Evolutionary conservation across 2,329 filamentous ascomycete genomes (phyloP), one percentile per base, ranked within the genome.

Genomic region (Trichoderma sp.): DNA sequence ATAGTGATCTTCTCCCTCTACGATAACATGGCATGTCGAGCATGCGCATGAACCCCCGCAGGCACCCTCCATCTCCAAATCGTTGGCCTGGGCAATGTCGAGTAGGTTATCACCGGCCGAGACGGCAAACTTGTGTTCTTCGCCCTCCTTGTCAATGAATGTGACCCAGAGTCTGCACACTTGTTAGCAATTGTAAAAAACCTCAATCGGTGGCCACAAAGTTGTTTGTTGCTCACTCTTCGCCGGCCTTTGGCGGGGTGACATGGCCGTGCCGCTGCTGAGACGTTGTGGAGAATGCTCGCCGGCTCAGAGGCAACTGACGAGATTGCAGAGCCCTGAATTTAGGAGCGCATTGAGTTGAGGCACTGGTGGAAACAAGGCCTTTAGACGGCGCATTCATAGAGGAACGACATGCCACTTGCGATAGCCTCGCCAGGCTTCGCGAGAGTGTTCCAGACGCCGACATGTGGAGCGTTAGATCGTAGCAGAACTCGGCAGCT

Each of bases 1-100:
- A 81, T 91, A 95, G 80, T 89, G 86, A 5, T 87, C 86, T 55
- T 92, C 88, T 75, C 91, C 89, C 69, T 87, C 81, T 46, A 97
- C 91, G 71, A 97, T 94, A 68, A 97, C 90, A 81, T 97, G 94
- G 82, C 94, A 97, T 6, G 94, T 97, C 68, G 92, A 96, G 82
- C 94, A 97, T 66, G 94, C 94, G 81, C 94, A 97, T 39, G 92
- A 96, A 26, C 94, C 96, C 73, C 96, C 96, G 77, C 96, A 99
- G 14, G 96, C 96, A 71, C 96, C 94, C 84, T 99, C 96, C 95
- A 99, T 98, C 80, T 99, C 96, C 52, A 99, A 84, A 77, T 98
- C 95, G 80, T 98, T 88, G 56, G 91, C 93, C 79, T 97, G 95
- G 26, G 95, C 96, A 76, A 99, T 95, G 76, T 98, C 95, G 66